Evolutionary conservation across 805 yeast species (phyloP), one percentile per base, ranked within the genome.

Genomic region (Ogataea nitratoaversa): DNA sequence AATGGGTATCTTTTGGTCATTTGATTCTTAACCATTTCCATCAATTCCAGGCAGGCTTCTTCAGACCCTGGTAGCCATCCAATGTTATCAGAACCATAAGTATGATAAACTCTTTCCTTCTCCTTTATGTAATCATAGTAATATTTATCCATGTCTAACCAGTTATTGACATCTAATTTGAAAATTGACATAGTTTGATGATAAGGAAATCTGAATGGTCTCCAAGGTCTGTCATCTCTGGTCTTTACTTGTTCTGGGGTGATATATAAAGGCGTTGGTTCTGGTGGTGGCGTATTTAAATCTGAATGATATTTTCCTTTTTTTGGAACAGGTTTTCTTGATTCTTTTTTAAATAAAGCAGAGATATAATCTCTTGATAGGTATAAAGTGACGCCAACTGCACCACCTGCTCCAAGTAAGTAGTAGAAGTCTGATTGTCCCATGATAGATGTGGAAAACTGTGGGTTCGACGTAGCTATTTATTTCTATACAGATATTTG

Each of bases 101-200:
- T 62, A 50, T 71, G 72, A 57, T 72, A 70, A 34, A 82, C 73
- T 42, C 84, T 63, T 52, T 72, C 60, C 59, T 80, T 81, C 53
- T 82, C 87, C 45, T 74, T 67, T 41, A 81, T 72, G 51, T 82
- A 82, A 47, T 78, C 80, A 58, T 78, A 68, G 54, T 81, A 82
- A 60, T 79, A 82, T 57, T 80, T 82, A 58, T 82, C 89, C 88
- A 82, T 82, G 52, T 82, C 88, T 48, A 82, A 62, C 89, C 89
- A 82, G 61, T 82, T 84, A 58, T 82, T 81, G 28, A 79, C 67
- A 54, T 82, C 85, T n/a, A 82, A 67, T 55, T 77, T 79, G 65
- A 72, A 82, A 36, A 82, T 80, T 13, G 83, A 74, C 89, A 82
- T 82, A 2, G 88, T 82, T 60, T 82, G 89, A 59, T 82, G 87